These are phyloP conservation scores for Xanthoconium separans DNA, from an alignment of 1,284 basidiomycete genomes.

Conservation along the genomic window DNA sequence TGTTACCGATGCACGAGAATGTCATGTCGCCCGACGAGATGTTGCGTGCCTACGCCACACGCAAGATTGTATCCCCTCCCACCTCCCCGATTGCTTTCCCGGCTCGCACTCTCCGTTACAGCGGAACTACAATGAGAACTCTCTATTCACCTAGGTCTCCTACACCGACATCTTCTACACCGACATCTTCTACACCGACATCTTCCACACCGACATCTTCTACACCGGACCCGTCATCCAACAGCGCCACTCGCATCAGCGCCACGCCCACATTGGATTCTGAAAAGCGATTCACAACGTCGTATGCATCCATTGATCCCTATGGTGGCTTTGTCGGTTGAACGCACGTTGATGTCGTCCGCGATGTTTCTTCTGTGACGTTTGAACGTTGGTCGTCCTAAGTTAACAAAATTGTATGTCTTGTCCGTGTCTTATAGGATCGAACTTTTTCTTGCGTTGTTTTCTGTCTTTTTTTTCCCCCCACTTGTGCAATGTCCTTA, in stretches of 20 bases:
- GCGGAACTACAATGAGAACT: slow-evolving; percentile 30
- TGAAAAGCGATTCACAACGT: slow-evolving; percentile 28
- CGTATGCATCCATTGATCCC: slow-evolving; percentile 27
- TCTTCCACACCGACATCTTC: no score
- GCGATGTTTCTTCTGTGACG: neutral
- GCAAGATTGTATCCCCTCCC: slow-evolving; percentile 40
- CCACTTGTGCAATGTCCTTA: slow-evolving; percentile 3
- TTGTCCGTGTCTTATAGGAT: slow-evolving; percentile 10
- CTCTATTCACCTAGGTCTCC: slow-evolving; percentile 29
- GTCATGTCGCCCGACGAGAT: slow-evolving; percentile 70
- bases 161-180: neutral
- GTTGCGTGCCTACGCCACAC: slow-evolving; percentile 71
- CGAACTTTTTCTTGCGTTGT: neutral
- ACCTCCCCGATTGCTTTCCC: slow-evolving; percentile 35
- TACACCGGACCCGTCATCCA: slow-evolving; percentile 7
- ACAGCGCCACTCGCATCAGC: slow-evolving; percentile 4
- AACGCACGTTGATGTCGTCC: neutral
- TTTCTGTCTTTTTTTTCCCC: neutral
- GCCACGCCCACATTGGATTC: slow-evolving; percentile 7
- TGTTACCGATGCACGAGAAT: slow-evolving; percentile 48
- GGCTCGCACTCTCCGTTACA: slow-evolving; percentile 22
- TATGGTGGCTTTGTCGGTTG: slow-evolving; percentile 15
- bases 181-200: no score
- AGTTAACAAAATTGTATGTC: slow-evolving; percentile 15
- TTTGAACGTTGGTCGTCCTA: neutral